Percentiles rank a stretch among this genome's conserved stretches.
phyloP scores from a whole-genome alignment of 257 asterid genomes.

The Nicotiana noctiflora region DNA sequence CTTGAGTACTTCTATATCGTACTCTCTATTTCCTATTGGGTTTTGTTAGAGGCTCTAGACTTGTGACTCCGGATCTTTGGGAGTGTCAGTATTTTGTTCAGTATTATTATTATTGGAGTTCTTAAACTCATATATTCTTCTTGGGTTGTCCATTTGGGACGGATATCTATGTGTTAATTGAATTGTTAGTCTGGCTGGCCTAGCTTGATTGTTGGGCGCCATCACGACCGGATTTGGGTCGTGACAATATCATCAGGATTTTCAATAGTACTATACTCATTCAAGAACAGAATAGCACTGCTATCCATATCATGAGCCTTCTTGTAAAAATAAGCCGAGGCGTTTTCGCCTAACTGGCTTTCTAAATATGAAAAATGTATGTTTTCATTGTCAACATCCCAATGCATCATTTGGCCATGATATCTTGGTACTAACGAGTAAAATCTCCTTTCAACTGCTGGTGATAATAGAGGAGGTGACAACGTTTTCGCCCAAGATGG shows the following conservation, averaged over 20 bases:
- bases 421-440: conserved; percentile 15
- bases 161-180: too few species aligned
- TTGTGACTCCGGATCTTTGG: too few species aligned
- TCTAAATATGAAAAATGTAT: conserved; percentile 10
- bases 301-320: conserved; percentile 23
- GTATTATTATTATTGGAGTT: too few species aligned
- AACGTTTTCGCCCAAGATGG: conserved; percentile 12
- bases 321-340: not conserved
- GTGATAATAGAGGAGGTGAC: not conserved
- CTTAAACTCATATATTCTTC: too few species aligned
- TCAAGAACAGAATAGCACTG: conserved; percentile 18
- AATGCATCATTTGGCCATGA: conserved; percentile 22
- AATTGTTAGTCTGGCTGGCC: too few species aligned
- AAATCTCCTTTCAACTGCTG: not conserved
- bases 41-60: too few species aligned
- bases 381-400: conserved; percentile 39
- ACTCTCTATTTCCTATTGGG: too few species aligned
- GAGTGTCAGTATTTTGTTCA: too few species aligned
- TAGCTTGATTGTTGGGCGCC: too few species aligned
- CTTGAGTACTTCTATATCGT: too few species aligned
- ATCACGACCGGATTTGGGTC: too few species aligned
- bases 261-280: conserved; percentile 30
- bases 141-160: too few species aligned
- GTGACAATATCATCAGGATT: not conserved
- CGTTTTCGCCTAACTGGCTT: conserved; percentile 1